A percentile compares a stretch with the other conserved stretches of the same genome.
Conservation (phyloP, 1,284 basidiomycete species). For the Sanghuangporus weigelae region DNA sequence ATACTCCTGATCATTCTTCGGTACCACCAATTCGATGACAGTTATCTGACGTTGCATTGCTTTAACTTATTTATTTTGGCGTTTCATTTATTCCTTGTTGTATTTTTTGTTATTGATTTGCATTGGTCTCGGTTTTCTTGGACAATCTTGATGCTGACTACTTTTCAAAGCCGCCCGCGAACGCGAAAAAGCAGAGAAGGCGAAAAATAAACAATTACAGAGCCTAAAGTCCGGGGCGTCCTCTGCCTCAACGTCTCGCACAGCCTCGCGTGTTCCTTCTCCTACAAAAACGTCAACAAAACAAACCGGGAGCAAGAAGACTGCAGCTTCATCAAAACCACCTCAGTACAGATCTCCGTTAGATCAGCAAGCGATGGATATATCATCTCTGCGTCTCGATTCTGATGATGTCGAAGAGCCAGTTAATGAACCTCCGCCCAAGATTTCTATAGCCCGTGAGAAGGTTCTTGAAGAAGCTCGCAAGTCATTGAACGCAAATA, state of each 20-base stretch:
- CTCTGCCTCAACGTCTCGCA: conserved; percentile 32
- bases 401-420: conserved; percentile 38
- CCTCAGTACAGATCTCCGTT: conserved; percentile 31
- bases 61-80: conserved; percentile 24
- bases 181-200: conserved; percentile 65
- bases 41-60: conserved; percentile 22
- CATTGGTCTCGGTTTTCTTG: conserved; percentile 23
- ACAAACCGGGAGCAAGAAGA: conserved; percentile 28
- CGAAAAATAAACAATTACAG: conserved; percentile 41
- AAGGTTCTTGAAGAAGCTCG: conserved; percentile 83
- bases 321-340: conserved; percentile 28
- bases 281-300: conserved; percentile 3
- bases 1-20: neutral
- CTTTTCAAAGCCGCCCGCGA: conserved; percentile 64
- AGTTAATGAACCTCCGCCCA: conserved; percentile 54
- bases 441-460: conserved; percentile 71
- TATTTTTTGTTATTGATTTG: conserved; percentile 18
- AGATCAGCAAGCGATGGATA: conserved; percentile 61
- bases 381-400: conserved; percentile 69
- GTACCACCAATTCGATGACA: conserved; percentile 23
- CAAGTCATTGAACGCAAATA: conserved; percentile 45
- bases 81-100: conserved; percentile 22
- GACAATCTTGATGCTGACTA: conserved; percentile 27
- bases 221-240: conserved; percentile 27
- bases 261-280: conserved; percentile 33